Base-by-base conservation (phyloP, 768 basidiomycete genomes). In the Daedalea quercina region DNA sequence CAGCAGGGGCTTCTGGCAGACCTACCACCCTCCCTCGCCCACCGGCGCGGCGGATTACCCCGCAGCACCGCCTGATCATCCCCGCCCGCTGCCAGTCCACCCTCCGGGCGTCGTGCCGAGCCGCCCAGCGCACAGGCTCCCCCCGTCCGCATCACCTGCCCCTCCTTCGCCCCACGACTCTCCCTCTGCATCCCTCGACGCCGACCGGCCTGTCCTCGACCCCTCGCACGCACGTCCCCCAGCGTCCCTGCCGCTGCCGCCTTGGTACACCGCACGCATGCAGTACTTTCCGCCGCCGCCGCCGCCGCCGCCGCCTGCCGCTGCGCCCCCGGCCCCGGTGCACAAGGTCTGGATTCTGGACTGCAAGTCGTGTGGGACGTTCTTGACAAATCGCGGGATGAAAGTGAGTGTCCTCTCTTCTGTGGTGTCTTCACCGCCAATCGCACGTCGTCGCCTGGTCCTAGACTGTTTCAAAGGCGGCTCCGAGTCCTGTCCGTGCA, bases 351-450 rank as follows among this genome's bases (percentile, higher is more conserved):
- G 87, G 82, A 81, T 87, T 28, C 70, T 93, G 49, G 84, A 87
- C 65, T 93, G 90, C 69, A 81, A 76, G 57, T 74, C 79, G 7
- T 92, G 90, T 65, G 74, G 74, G 26, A 78, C 76, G 19, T 91
- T 91, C 63, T 68, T 92, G 45, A 87, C 89, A 15, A 90, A 92
- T 65, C 78, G 90, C 24, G 90, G 84, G 52, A 92, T 92, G 90
- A 87, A 87, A 77, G 87, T 81, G 60, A 66, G 76, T 60, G 20
- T 17, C 23, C 13, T 15, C 8, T 44, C 20, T 24, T 40, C 7
- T 8, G 13, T 20, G 26, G 3, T 28, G n/a, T n/a, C n/a, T n/a
- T n/a, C n/a, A n/a, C n/a, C n/a, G n/a, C n/a, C n/a, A n/a, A n/a
- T n/a, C n/a, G n/a, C n/a, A n/a, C n/a, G n/a, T n/a, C n/a, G n/a